Evolutionary conservation across 73 alveolate species (phyloP), one percentile per base, ranked within the genome.

Genomic region (Tetrahymena elliotti): DNA sequence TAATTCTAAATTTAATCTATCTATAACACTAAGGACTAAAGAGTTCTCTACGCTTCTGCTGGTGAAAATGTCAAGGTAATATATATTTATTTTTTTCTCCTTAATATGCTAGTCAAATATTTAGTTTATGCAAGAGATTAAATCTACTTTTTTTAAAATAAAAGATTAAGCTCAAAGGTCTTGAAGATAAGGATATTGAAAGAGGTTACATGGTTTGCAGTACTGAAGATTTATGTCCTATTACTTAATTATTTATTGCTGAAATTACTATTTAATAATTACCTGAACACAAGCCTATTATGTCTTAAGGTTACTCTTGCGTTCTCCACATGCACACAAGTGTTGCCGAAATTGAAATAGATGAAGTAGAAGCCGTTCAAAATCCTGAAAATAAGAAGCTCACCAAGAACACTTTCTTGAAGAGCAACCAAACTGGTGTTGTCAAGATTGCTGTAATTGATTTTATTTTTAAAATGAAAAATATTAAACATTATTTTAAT

Each of bases 241-340:
- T 94, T 18, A 83, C 96, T 93, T 33, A 93, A 35, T 95, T 93
- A 93, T 97, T 97, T 83, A 84, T 95, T 39, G 98, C 98, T 12
- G 97, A 95, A 54, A 53, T 97, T 7, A 83, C 93, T 15, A 24
- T 97, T 6, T 38, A 92, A 13, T 97, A 97, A 52, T 95, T 96
- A 35, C 97, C 96, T 38, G 96, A 97, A 33, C 93, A 95, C 53
- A 96, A 96, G 93, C 96, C 96, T 39, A 93, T 96, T 38, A 93
- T 97, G 92, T 96, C 98, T 20, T 92, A 95, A 83, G 97, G 98
- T 15, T 97, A 97, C 93, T 84, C 96, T 52, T 97, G 98, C 68
- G 94, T 97, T 35, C 93, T 97, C 96, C 99, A 98, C 96, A 93
- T 97, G 88, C 99, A 98, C 96, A 97, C 99, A 53, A 95, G 94